Evolutionary conservation across 2,329 filamentous ascomycete genomes (phyloP), one percentile per base, ranked within the genome.

Genomic region (Botrytis deweyae): DNA sequence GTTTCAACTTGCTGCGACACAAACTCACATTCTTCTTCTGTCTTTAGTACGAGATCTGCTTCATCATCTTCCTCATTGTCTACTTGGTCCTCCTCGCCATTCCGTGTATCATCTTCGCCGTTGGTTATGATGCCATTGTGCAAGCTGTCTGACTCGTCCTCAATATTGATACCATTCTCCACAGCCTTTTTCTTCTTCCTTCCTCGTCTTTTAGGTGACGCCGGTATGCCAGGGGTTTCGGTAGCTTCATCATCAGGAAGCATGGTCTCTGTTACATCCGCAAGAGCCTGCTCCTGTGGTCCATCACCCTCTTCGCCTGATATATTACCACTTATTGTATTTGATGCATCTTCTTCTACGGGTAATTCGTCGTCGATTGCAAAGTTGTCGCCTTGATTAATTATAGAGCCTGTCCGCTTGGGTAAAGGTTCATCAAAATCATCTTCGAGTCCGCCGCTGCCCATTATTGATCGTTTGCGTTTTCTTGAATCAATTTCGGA

Each of bases 1-100:
- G 46, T 12, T 33, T 33, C 22, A 22, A 22, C n/a, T 20, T 33
- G 36, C 40, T 69, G 20, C 25, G 29, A 42, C 29, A 29, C 42
- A 65, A 72, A 79, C 87, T 82, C 87, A 89, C 90, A 81, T 80
- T 91, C 89, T 88, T 93, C 91, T 74, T 90, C 88, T 75, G 90
- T 90, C 72, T 83, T 89, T 69, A 87, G 85, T 33, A 85, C 86
- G 66, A 84, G 86, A 76, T 91, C 89, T 4, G 85, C 84, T 76
- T 72, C 71, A 75, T 89, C 89, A 76, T 89, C 87, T 72, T 85
- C 84, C 77, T 90, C 88, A 77, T 84, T 84, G 73, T 90, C 87
- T 65, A 81, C 84, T 58, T 84, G 84, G 36, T 88, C 87, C 55
- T 90, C 87, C 33, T 86, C 83, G 36, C 81, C 80, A 68, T 87